Base-by-base conservation (phyloP, 2,329 filamentous ascomycete genomes). In the Neofusicoccum cordaticola region DNA sequence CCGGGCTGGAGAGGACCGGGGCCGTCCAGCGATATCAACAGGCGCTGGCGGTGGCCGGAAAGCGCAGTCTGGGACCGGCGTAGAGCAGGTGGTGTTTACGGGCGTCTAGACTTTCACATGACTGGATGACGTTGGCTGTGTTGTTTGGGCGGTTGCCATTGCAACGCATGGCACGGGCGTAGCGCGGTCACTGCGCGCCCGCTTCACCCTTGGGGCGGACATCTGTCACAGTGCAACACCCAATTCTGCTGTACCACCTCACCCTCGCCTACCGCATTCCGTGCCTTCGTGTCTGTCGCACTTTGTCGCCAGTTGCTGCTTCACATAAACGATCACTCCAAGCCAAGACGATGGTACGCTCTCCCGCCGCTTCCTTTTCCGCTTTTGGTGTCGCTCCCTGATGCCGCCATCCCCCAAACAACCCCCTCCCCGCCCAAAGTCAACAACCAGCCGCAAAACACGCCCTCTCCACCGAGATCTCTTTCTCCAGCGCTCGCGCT, bases 351-450 rank as follows among this genome's bases (percentile, higher is more conserved):
- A 62, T 62, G 58, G 58, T 62, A 51, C 58, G 58, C 34, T 12
- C 34, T 31, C 34, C 9, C 4, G 15, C 45, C 45, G 58, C 58
- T 50, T 39, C 58, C 44, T 19, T 50, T 62, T 62, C 58, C 58
- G 4, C 27, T 42, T 50, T 50, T 4, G 58, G 44, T 15, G 44
- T 41, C 12, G 44, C 58, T 50, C 58, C 44, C 58, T 51, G 47
- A 50, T 37, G 44, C 12, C 58, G 58, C 58, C 58, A 62, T 62
- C 58, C 58, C 58, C 58, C 58, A 62, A 62, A 51, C 58, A 39
- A 48, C 44, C 42, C 41, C 56, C 15, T 22, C 56, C 56, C 56
- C 4, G 56, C 41, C 62, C 41, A 35, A 27, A 17, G 19, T 44
- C 62, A 64, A 41, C 34, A 41, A 22, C 8, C 31, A 9, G 39